A percentile compares a stretch with the other conserved stretches of the same genome.
phyloP scores from a whole-genome alignment of 2,329 filamentous ascomycete species.

The Curvularia sp. region DNA sequence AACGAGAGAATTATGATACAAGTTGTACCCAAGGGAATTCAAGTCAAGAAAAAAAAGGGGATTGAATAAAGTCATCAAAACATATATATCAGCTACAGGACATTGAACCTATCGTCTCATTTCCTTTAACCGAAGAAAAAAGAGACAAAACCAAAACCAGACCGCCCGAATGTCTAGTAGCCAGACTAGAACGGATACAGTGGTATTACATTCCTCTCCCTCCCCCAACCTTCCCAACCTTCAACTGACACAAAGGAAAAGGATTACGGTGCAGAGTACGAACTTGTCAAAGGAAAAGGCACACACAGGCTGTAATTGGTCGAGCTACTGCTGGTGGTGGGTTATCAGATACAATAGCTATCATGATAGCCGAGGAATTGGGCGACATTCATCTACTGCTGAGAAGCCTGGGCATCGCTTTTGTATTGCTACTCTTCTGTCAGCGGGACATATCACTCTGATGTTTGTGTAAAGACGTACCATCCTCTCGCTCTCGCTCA shows the following conservation, averaged over 20 bases:
- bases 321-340: neutral
- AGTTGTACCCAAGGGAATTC: too few species aligned
- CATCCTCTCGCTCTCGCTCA: slow-evolving; percentile 58
- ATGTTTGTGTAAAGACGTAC: slow-evolving; percentile 37
- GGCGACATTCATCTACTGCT: neutral
- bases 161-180: slow-evolving; percentile 15
- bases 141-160: neutral
- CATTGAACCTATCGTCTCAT: neutral
- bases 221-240: neutral
- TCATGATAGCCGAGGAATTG: neutral
- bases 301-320: neutral
- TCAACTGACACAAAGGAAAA: slow-evolving; percentile 15
- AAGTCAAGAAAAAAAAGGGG: neutral
- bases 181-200: slow-evolving; percentile 25
- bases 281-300: neutral
- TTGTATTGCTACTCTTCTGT: slow-evolving; percentile 38
- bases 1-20: too few species aligned
- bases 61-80: neutral
- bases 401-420: slow-evolving; percentile 33
- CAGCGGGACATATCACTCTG: slow-evolving; percentile 24
- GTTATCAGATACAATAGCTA: neutral
- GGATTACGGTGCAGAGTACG: slow-evolving; percentile 8
- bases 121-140: slow-evolving; percentile 1
- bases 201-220: slow-evolving; percentile 1
- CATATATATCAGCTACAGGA: slow-evolving; percentile 2